Evolutionary conservation across 2,329 filamentous ascomycete genomes (phyloP), one percentile per base, ranked within the genome.

Genomic region (Colletotrichum endophyticum): DNA sequence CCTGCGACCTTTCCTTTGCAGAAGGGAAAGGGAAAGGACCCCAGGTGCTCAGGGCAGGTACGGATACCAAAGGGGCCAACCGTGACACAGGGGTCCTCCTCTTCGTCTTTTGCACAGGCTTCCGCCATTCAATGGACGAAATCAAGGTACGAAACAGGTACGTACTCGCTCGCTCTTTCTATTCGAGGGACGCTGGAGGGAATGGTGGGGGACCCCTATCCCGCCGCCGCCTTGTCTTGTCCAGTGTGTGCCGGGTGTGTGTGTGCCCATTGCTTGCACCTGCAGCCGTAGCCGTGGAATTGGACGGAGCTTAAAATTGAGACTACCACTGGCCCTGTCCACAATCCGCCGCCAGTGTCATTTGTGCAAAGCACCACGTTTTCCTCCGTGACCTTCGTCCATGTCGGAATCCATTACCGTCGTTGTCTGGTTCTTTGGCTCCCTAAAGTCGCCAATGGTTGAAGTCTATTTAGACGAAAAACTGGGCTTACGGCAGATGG

Each of bases 301-400:
- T 74, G 67, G 69, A 75, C 39, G 62, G 69, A 72, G 69, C 69
- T 49, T 73, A 73, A 72, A 70, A 72, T 72, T 72, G 63, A 39
- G 53, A 63, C 34, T 53, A 63, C 49, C 36, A 72, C 39, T 32
- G 36, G 44, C 12, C 59, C 28, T n/a, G 30, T 62, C 28, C n/a
- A 22, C 44, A 49, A n/a, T 22, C 44, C 15, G 16, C 56, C 19
- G 27, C 62, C 49, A 66, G 70, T 66, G 19, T 70, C 30, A 44
- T 61, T 32, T 62, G 34, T 30, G 32, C 56, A 49, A 28, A 63
- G 68, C 32, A 27, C 36, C 57, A 62, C 68, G 67, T 70, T 62
- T 19, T 49, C 0, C 11, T 22, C 44, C n/a, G 19, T 49, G 19
- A 44, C 44, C 19, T 49, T 49, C 44, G 44, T 49, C 44, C 44